phyloP scores from a whole-genome alignment of 2,329 filamentous ascomycete genomes.

The Hypoxylon sp. region DNA sequence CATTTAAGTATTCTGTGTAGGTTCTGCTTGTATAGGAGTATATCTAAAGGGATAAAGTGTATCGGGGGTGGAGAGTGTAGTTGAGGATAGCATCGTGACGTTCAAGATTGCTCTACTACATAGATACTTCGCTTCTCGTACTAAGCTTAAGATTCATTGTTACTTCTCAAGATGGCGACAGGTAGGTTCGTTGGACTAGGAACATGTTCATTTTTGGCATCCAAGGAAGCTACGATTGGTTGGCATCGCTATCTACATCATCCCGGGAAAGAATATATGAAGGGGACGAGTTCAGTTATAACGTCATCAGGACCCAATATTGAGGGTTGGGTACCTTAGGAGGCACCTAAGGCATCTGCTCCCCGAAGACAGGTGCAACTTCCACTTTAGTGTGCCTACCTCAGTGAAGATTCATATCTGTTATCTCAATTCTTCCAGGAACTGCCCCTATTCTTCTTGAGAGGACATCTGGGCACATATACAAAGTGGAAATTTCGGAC shows the following conservation, averaged over 20 bases:
- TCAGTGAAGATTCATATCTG: not conserved
- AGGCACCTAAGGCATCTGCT: not conserved
- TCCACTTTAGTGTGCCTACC: not conserved
- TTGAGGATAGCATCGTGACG: conserved; percentile 16
- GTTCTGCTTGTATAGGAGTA: conserved; percentile 32
- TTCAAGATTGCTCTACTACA: not conserved
- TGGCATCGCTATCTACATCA: not conserved
- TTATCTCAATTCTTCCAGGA: not conserved
- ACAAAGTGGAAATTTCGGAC: too few species aligned
- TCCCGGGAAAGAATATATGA: conserved; percentile 3
- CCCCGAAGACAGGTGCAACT: not conserved
- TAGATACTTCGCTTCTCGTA: not conserved
- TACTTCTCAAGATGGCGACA: not conserved
- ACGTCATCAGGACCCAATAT: not conserved
- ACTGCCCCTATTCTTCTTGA: too few species aligned
- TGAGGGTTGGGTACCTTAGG: too few species aligned
- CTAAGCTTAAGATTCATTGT: not conserved
- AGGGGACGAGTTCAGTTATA: not conserved
- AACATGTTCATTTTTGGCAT: not conserved
- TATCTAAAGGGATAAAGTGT: not conserved
- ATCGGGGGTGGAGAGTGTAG: conserved; percentile 9
- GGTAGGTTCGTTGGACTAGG: not conserved
- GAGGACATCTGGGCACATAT: too few species aligned
- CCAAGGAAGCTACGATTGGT: not conserved
- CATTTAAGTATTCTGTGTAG: conserved; percentile 40